A percentile compares a stretch with the other conserved stretches of the same genome.
Evolutionary conservation across 768 basidiomycete species (phyloP).

Genomic region (Lentinula lateritia): DNA sequence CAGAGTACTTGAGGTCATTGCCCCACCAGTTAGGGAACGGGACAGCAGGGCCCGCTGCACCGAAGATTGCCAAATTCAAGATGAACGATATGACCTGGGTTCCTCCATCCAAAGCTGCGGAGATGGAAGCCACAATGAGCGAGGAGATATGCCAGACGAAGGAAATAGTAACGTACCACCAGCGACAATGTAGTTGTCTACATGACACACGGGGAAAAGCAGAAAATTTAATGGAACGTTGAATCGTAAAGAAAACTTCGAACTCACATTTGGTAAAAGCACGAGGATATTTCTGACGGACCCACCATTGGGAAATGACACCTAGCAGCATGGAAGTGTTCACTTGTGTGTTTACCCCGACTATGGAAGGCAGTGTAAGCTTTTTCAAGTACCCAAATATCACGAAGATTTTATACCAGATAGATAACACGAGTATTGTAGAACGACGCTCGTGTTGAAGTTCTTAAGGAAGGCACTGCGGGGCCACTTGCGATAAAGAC

Average conservation of each 20-base stretch:
- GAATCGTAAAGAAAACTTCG: neutral
- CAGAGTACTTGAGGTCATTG: slow-evolving; percentile 11
- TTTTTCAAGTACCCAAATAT: neutral
- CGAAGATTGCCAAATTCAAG: slow-evolving; percentile 18
- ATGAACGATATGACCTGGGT: slow-evolving; percentile 30
- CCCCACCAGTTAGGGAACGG: slow-evolving; percentile 14
- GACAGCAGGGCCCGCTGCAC: slow-evolving; percentile 4
- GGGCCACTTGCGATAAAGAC: slow-evolving; percentile 23
- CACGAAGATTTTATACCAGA: slow-evolving; percentile 8
- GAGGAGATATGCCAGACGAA: neutral
- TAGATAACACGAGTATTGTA: slow-evolving; percentile 6
- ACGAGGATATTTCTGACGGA: slow-evolving; percentile 29
- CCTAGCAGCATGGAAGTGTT: slow-evolving; percentile 14
- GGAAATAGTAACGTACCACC: neutral
- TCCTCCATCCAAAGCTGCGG: slow-evolving; percentile 31
- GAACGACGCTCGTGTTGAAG: slow-evolving; percentile 19
- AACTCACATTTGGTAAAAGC: slow-evolving; percentile 32
- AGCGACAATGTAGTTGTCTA: slow-evolving; percentile 28
- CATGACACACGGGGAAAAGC: neutral
- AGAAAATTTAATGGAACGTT: neutral
- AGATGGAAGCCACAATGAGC: neutral
- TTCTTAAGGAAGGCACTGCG: slow-evolving; percentile 14
- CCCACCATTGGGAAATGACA: slow-evolving; percentile 15
- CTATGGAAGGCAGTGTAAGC: slow-evolving; percentile 11
- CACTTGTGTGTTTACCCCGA: slow-evolving; percentile 25